phyloP scores from a whole-genome alignment of 345 rosid genomes.

The Clausena lansium region DNA sequence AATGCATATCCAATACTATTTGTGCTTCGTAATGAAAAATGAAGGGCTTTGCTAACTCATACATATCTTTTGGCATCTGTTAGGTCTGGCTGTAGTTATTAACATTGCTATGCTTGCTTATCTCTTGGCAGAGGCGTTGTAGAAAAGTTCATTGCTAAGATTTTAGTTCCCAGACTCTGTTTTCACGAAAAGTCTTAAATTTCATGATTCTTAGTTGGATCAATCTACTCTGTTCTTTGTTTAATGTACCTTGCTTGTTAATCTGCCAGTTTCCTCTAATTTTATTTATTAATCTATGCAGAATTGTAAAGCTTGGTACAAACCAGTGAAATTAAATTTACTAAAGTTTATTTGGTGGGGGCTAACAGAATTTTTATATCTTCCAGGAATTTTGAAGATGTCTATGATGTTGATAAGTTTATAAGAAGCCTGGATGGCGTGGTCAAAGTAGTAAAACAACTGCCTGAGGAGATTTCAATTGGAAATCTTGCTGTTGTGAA shows the following conservation, averaged over 20 bases:
- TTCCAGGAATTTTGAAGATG: constrained; percentile 84
- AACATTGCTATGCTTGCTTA: background rate
- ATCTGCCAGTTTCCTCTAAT: background rate
- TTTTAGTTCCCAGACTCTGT: background rate
- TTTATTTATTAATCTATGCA: background rate
- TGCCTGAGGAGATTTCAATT: constrained; percentile 63
- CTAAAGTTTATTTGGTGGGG: background rate
- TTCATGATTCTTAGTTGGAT: background rate
- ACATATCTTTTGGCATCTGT: background rate
- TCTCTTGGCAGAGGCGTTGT: background rate
- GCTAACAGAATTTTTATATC: constrained; percentile 13
- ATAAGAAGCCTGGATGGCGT: constrained; percentile 69
- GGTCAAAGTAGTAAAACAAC: constrained; percentile 59
- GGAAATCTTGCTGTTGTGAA: constrained; percentile 67
- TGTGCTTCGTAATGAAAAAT: background rate
- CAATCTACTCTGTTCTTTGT: background rate
- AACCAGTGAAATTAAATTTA: background rate
- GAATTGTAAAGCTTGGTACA: background rate
- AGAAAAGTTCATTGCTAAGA: background rate
- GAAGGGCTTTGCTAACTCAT: background rate
- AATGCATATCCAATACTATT: background rate
- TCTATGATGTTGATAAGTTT: constrained; percentile 79
- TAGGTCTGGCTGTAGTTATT: background rate
- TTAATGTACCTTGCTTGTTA: background rate
- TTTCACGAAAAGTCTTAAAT: background rate